Evolutionary conservation across 148 eudicot species (phyloP).

Genomic region (Salicornia ramosissima): DNA sequence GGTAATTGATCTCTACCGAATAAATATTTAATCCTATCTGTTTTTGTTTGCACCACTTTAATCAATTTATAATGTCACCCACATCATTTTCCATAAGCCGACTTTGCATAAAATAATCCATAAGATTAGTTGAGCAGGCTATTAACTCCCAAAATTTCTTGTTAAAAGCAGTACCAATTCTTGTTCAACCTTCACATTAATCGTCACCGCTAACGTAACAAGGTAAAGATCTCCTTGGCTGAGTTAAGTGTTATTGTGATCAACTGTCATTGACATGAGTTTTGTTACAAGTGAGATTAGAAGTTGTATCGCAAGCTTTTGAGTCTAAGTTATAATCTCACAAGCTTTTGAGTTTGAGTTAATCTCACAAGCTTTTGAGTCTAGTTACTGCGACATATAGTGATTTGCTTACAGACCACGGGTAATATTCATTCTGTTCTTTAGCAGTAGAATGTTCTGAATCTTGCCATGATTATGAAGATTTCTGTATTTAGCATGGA

Average conservation of each 20-base stretch:
- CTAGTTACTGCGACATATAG: slow-evolving; percentile 1
- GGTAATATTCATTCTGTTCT: slow-evolving; percentile 5
- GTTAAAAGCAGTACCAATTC: slow-evolving; percentile 12
- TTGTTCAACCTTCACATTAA: slow-evolving; percentile 5
- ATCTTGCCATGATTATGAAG: slow-evolving; percentile 1
- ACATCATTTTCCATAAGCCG: slow-evolving; percentile 26
- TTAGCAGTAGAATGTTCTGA: background rate
- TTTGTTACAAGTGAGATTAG: background rate
- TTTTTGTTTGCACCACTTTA: slow-evolving; percentile 19
- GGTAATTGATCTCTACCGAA: slow-evolving; percentile 12
- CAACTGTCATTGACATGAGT: background rate
- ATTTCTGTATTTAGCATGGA: background rate
- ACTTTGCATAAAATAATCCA: slow-evolving; percentile 16
- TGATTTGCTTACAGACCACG: slow-evolving; percentile 9
- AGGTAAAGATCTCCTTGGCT: slow-evolving; percentile 1
- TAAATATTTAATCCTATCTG: slow-evolving; percentile 10
- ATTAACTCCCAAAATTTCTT: slow-evolving; percentile 22
- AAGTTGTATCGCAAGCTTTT: background rate
- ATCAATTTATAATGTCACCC: slow-evolving; percentile 6
- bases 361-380: background rate
- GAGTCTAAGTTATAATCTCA: no score
- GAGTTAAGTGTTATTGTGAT: slow-evolving; percentile 5
- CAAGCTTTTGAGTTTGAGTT: no score
- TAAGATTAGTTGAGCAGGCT: slow-evolving; percentile 22
- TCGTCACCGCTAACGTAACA: slow-evolving; percentile 12